Conservation (phyloP, 225 moss, liverwort and hornwort species). For the Neckera pumila region DNA sequence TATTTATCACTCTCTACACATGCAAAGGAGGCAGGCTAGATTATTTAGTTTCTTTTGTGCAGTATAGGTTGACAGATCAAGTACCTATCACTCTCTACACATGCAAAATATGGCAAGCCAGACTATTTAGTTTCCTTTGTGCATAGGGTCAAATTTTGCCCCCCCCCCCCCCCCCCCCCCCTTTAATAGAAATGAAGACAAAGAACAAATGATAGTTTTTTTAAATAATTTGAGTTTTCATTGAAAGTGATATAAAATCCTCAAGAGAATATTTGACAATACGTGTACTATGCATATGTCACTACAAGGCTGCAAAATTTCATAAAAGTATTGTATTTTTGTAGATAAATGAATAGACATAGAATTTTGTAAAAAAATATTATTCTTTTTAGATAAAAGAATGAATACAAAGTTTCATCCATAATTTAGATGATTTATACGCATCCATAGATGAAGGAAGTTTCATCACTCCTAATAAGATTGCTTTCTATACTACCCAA, state of each 20-base stretch:
- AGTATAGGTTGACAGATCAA: too few species aligned
- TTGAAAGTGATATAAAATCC: neutral
- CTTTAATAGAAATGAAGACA: neutral
- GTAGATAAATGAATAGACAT: neutral
- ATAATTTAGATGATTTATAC: neutral
- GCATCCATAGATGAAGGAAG: neutral
- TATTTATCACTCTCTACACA: neutral
- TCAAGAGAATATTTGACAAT: neutral
- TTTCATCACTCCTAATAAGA: neutral
- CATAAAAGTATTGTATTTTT: neutral
- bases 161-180: rapidly evolving
- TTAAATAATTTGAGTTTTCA: neutral
- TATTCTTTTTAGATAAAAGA: neutral
- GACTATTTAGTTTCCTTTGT: neutral
- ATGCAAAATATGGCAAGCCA: too few species aligned
- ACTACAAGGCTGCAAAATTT: neutral
- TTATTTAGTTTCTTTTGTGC: too few species aligned
- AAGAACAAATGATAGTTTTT: neutral
- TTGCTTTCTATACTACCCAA: neutral
- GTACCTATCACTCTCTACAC: too few species aligned
- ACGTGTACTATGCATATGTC: rapidly evolving
- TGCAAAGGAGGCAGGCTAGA: rapidly evolving
- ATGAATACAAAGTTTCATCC: too few species aligned
- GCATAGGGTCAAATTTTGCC: rapidly evolving
- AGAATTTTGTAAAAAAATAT: neutral